Conservation (phyloP, 768 basidiomycete species). For the Mycena filopes region DNA sequence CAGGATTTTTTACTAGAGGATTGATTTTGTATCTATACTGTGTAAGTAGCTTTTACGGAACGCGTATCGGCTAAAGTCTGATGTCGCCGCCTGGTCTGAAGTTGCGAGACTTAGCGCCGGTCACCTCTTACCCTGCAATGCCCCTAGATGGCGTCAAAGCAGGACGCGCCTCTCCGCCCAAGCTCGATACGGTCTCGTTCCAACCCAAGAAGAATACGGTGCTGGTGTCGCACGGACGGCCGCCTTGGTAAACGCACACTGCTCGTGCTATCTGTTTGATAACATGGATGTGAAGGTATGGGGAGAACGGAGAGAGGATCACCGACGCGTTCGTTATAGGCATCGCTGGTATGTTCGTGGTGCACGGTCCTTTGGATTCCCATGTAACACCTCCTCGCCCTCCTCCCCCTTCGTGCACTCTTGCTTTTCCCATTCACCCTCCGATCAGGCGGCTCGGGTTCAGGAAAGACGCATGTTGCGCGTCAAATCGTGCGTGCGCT, state of each 20-base stretch:
- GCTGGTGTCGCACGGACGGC: conserved; percentile 85
- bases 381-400: background rate
- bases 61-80: too few species aligned
- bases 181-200: conserved; percentile 27
- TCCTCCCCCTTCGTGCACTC: background rate
- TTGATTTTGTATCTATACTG: too few species aligned
- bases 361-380: conserved; percentile 30
- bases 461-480: conserved; percentile 93
- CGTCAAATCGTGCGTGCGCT: conserved; percentile 82
- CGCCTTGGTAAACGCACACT: conserved; percentile 70
- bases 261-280: conserved; percentile 16
- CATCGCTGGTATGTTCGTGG: conserved; percentile 71
- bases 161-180: background rate
- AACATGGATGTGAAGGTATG: conserved; percentile 65
- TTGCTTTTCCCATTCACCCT: background rate
- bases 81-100: too few species aligned
- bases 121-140: background rate
- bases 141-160: too few species aligned
- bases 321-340: conserved; percentile 86
- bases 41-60: background rate
- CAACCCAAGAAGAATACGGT: conserved; percentile 78
- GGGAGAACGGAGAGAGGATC: conserved; percentile 74
- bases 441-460: conserved; percentile 79
- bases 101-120: background rate
- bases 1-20: conserved; percentile 44